A percentile compares a stretch with the other conserved stretches of the same genome.
Evolutionary conservation across 108 stramenopile species (phyloP).

Genomic region (Heterococcus sp.): DNA sequence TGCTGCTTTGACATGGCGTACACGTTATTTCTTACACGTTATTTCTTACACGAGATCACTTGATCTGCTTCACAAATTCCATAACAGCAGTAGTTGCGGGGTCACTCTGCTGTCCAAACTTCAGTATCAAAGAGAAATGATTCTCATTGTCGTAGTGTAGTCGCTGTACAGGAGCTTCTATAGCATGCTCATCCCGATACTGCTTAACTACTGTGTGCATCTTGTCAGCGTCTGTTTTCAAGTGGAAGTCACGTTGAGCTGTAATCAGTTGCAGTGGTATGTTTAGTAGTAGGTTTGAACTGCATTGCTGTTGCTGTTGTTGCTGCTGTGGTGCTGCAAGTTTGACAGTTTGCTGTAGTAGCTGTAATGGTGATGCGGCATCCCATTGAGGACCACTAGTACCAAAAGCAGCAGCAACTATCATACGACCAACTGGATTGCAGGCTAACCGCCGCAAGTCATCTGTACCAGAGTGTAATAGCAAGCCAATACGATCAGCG

Average conservation of each 20-base stretch:
- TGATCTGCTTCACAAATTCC: constrained; percentile 15
- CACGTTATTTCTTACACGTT: no score
- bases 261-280: constrained; percentile 7
- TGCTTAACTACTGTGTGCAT: no score
- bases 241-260: constrained; percentile 23
- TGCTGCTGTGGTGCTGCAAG: background rate
- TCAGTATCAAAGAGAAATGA: constrained; percentile 10
- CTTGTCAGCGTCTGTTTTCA: constrained; percentile 20
- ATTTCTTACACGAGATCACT: no score
- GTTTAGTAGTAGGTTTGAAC: no score
- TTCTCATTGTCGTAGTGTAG: constrained; percentile 28
- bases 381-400: constrained; percentile 3
- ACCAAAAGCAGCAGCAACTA: constrained; percentile 28
- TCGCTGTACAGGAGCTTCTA: no score
- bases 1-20: no score
- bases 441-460: constrained; percentile 22
- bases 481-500: no score
- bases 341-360: background rate
- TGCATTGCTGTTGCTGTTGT: no score
- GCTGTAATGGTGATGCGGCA: constrained; percentile 26
- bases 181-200: no score
- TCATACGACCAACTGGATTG: constrained; percentile 11
- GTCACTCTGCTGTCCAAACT: constrained; percentile 12
- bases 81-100: constrained; percentile 6
- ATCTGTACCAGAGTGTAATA: no score